Evolutionary conservation across 208 protist species (phyloP).

Genomic region (Crithidia fasciculata): DNA sequence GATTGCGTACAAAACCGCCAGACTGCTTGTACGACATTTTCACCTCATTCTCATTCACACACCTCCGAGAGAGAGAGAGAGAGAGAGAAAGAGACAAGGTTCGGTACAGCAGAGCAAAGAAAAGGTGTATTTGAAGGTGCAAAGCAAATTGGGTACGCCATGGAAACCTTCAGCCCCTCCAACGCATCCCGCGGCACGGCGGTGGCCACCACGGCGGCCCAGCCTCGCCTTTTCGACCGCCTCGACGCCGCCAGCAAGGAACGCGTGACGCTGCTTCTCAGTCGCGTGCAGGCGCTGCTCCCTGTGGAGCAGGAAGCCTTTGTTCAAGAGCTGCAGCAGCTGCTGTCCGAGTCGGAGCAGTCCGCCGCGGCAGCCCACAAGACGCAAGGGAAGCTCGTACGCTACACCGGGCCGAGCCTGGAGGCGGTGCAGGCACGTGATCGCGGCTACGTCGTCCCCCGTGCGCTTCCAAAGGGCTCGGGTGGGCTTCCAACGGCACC

Average conservation of each 20-base stretch:
- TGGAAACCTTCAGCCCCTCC: not conserved
- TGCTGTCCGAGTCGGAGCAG: constrained; percentile 27
- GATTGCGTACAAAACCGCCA: too few relatives aligned
- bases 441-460: constrained; percentile 46
- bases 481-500: not conserved
- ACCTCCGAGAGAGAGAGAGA: not conserved
- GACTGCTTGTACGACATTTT: too few relatives aligned
- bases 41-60: not conserved
- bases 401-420: constrained; percentile 46
- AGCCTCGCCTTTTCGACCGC: constrained; percentile 48
- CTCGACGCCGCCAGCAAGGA: constrained; percentile 66
- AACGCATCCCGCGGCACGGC: not conserved
- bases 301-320: constrained; percentile 60
- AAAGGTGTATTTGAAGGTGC: not conserved
- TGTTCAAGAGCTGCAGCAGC: constrained; percentile 54
- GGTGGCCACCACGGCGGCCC: not conserved
- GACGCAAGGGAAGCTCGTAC: constrained; percentile 19
- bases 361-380: not conserved
- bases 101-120: too few relatives aligned
- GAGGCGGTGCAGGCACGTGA: constrained; percentile 59
- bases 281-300: constrained; percentile 48
- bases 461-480: not conserved
- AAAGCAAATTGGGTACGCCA: not conserved
- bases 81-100: not conserved
- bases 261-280: constrained; percentile 54